These are phyloP conservation scores for Gossypium bickii DNA, from an alignment of 345 rosid species.

Conservation along the genomic window DNA sequence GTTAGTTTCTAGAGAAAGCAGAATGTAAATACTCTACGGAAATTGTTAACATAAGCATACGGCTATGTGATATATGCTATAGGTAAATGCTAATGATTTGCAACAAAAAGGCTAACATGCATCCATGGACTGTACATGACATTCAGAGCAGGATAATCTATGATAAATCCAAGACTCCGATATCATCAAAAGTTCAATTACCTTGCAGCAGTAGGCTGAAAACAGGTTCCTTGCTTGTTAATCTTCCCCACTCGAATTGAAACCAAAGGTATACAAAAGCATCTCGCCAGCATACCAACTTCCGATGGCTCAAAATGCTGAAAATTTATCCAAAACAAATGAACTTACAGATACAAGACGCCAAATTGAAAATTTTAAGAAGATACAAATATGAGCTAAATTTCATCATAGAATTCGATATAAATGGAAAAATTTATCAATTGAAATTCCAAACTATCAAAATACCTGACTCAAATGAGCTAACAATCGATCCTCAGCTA, in stretches of 20 bases:
- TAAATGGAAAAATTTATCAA: neutral
- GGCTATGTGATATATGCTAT: neutral
- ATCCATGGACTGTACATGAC: neutral
- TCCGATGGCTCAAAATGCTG: conserved; percentile 93
- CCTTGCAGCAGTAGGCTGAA: conserved; percentile 75
- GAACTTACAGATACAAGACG: neutral
- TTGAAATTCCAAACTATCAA: neutral
- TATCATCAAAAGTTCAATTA: conserved; percentile 25
- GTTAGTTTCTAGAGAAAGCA: neutral
- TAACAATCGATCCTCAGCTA: conserved; percentile 73
- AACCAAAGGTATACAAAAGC: conserved; percentile 93
- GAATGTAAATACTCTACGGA: neutral
- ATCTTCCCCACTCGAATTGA: conserved; percentile 86
- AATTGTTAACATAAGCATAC: too few relatives aligned
- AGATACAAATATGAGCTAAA: neutral
- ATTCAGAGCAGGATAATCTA: neutral
- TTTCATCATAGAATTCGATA: neutral
- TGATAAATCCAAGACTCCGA: neutral
- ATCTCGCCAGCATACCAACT: conserved; percentile 87
- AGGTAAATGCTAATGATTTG: neutral
- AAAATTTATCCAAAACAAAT: neutral
- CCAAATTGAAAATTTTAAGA: neutral
- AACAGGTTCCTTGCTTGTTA: conserved; percentile 54
- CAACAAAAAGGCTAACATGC: neutral
- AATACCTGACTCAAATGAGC: conserved; percentile 82